Evolutionary conservation across 2,329 filamentous ascomycete genomes (phyloP).

Genomic region (Coleophoma cylindrospora): DNA sequence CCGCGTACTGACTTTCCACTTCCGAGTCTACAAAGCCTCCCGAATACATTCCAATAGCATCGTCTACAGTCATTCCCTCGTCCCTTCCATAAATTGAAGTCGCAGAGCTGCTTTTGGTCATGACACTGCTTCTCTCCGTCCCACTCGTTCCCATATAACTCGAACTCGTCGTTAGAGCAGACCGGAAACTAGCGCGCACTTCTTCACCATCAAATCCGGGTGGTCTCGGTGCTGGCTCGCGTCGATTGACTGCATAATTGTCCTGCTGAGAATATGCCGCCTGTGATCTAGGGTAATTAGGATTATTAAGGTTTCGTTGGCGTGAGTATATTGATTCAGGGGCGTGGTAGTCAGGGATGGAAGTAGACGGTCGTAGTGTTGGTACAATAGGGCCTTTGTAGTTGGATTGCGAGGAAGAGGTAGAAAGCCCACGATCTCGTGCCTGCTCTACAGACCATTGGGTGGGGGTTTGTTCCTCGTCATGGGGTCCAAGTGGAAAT

Average conservation of each 20-base stretch:
- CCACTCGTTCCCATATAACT: constrained; percentile 54
- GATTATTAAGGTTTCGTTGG: constrained; percentile 22
- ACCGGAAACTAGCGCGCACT: constrained; percentile 53
- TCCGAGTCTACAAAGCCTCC: constrained; percentile 52
- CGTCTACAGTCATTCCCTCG: constrained; percentile 57
- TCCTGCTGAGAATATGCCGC: constrained; percentile 18
- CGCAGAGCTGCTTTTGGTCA: constrained; percentile 74
- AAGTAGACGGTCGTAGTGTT: constrained; percentile 21
- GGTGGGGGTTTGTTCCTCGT: constrained; percentile 13
- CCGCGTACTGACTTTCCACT: constrained; percentile 30
- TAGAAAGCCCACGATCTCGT: constrained; percentile 23
- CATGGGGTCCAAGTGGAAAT: constrained; percentile 15
- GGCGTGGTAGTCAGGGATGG: constrained; percentile 26
- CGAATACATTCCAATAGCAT: constrained; percentile 68
- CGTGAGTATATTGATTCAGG: constrained; percentile 21
- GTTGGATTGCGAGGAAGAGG: constrained; percentile 21
- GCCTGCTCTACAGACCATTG: constrained; percentile 7
- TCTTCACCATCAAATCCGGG: constrained; percentile 27
- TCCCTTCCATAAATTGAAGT: constrained; percentile 51
- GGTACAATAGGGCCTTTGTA: constrained; percentile 6
- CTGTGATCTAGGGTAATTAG: constrained; percentile 12
- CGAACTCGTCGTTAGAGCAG: constrained; percentile 53
- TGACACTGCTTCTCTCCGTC: constrained; percentile 77
- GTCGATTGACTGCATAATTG: constrained; percentile 17
- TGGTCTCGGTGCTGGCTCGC: constrained; percentile 20